Evolutionary conservation across 2,329 filamentous ascomycete genomes (phyloP).

Genomic region (Pseudogymnoascus sp.): DNA sequence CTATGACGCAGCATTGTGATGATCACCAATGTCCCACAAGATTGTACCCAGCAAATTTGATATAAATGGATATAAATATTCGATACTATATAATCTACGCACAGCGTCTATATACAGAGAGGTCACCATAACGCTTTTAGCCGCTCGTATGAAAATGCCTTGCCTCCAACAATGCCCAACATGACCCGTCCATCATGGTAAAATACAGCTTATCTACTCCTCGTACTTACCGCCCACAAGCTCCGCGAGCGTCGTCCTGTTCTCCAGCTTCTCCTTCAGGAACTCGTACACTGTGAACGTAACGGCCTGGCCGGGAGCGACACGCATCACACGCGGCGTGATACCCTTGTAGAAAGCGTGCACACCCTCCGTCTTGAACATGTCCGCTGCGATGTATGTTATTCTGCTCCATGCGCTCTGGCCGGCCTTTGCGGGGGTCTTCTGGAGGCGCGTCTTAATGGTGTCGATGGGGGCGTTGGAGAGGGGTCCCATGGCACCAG

Average conservation of each 20-base stretch:
- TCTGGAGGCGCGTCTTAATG: slow-evolving; percentile 95
- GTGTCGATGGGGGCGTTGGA: slow-evolving; percentile 98
- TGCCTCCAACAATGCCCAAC: slow-evolving; percentile 3
- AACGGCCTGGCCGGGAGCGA: slow-evolving; percentile 86
- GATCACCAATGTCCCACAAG: not conserved
- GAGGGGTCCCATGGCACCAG: slow-evolving; percentile 89
- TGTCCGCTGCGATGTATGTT: slow-evolving; percentile 67
- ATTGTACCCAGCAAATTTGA: not conserved
- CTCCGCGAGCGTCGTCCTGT: slow-evolving; percentile 48
- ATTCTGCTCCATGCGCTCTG: slow-evolving; percentile 78
- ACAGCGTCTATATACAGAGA: slow-evolving; percentile 8
- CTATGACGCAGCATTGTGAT: not conserved
- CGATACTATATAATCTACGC: not conserved
- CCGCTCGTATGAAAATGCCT: slow-evolving; percentile 7
- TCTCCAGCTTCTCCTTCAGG: slow-evolving; percentile 66
- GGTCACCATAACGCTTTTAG: slow-evolving; percentile 7
- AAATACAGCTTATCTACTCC: slow-evolving; percentile 41
- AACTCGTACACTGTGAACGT: slow-evolving; percentile 73
- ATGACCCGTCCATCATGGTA: slow-evolving; percentile 3
- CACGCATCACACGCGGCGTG: slow-evolving; percentile 93
- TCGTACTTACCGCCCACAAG: slow-evolving; percentile 59
- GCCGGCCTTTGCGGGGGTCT: slow-evolving; percentile 74
- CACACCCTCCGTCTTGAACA: slow-evolving; percentile 91
- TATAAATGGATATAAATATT: slow-evolving; percentile 3
- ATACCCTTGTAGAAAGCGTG: slow-evolving; percentile 99